Conservation (phyloP, 2,329 filamentous ascomycete species). For the Fonsecaea nubica region DNA sequence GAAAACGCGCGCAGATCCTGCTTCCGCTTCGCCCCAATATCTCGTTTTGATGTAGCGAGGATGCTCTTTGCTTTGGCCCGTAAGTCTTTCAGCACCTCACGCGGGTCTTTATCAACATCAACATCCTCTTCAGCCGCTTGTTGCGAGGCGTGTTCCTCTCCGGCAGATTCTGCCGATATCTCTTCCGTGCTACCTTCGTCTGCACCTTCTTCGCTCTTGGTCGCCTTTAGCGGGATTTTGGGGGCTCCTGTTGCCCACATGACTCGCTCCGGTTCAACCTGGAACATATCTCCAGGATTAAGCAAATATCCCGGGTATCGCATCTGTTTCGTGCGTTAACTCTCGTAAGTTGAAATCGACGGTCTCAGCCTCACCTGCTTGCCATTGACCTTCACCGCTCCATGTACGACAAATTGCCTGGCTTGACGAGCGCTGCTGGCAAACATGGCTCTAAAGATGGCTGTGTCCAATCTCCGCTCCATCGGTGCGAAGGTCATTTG, state of each 20-base stretch:
- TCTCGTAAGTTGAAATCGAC: not conserved
- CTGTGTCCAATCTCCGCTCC: slow-evolving; percentile 90
- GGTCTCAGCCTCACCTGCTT: slow-evolving; percentile 71
- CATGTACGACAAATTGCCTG: slow-evolving; percentile 91
- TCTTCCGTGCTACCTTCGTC: slow-evolving; percentile 38
- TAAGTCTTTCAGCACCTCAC: slow-evolving; percentile 61
- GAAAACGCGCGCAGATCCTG: slow-evolving; percentile 76
- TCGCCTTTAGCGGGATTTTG: slow-evolving; percentile 56
- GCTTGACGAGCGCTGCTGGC: slow-evolving; percentile 92
- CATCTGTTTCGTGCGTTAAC: slow-evolving; percentile 69
- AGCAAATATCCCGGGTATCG: slow-evolving; percentile 87
- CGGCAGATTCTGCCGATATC: slow-evolving; percentile 25
- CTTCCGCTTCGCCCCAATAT: slow-evolving; percentile 74
- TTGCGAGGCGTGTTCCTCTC: slow-evolving; percentile 35
- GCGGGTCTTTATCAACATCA: slow-evolving; percentile 51
- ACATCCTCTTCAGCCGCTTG: slow-evolving; percentile 46
- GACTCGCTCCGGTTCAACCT: slow-evolving; percentile 87
- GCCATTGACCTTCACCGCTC: slow-evolving; percentile 92
- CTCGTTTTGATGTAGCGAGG: slow-evolving; percentile 59
- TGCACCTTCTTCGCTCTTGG: slow-evolving; percentile 36
- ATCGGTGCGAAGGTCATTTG: slow-evolving; percentile 93
- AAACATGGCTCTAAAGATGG: slow-evolving; percentile 91
- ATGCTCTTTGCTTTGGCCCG: slow-evolving; percentile 66
- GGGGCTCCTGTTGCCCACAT: slow-evolving; percentile 82
- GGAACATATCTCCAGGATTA: slow-evolving; percentile 98